Percentiles rank a stretch among this genome's conserved stretches.
phyloP scores from a whole-genome alignment of 371 early-diverging fungal genomes.

The Blakeslea trispora region DNA sequence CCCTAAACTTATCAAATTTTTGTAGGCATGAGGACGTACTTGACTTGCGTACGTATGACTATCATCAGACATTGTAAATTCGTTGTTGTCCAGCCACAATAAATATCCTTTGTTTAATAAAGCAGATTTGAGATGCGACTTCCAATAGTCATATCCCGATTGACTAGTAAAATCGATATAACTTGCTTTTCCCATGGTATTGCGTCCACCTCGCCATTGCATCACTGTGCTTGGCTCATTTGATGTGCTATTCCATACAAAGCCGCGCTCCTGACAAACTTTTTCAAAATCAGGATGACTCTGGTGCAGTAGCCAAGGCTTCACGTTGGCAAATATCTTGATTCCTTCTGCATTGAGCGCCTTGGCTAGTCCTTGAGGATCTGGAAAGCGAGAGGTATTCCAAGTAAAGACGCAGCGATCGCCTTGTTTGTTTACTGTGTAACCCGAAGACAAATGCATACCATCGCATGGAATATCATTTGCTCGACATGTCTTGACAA shows the following conservation, averaged over 20 bases:
- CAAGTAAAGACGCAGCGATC: conserved; percentile 68
- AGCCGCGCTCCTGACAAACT: conserved; percentile 32
- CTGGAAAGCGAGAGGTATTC: conserved; percentile 55
- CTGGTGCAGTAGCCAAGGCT: conserved; percentile 60
- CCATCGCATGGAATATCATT: conserved; percentile 63
- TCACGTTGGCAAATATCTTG: conserved; percentile 60
- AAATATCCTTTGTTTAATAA: conserved; percentile 55
- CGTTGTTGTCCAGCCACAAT: conserved; percentile 71
- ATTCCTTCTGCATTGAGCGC: conserved; percentile 44
- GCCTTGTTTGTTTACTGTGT: conserved; percentile 46
- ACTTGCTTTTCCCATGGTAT: conserved; percentile 48
- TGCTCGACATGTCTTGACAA: conserved; percentile 40
- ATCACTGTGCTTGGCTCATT: conserved; percentile 27
- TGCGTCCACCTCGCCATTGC: conserved; percentile 60
- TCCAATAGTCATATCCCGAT: conserved; percentile 59
- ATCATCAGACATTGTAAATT: conserved; percentile 57
- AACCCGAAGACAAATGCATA: conserved; percentile 64
- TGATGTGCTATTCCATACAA: conserved; percentile 49
- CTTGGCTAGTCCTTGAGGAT: conserved; percentile 44
- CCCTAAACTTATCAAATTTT: neutral
- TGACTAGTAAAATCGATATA: conserved; percentile 60
- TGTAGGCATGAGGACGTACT: conserved; percentile 18
- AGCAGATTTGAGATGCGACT: conserved; percentile 36
- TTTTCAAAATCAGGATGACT: conserved; percentile 54
- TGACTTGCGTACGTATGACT: conserved; percentile 31